Evolutionary conservation across 176 grass and related monocot genomes (phyloP), one percentile per base, ranked within the genome.

Genomic region (Microstegium vimineum): DNA sequence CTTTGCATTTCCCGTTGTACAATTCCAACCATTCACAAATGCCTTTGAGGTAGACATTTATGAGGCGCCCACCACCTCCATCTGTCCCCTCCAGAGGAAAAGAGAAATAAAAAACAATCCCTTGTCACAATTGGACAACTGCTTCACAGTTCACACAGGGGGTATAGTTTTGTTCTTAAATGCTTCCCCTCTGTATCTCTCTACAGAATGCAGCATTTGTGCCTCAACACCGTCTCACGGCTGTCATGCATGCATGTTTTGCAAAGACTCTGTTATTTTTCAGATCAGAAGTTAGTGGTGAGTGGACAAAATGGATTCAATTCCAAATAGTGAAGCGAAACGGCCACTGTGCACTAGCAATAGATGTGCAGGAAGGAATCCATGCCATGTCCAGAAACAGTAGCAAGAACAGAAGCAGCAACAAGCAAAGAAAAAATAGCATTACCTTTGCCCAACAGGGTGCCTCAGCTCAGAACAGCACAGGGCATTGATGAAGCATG

Each of bases 151-250:
- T 64, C 41, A 56, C 5, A 81, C 56, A 81, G 41, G 43, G 82
- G 87, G 87, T 85, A 76, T 85, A 85, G 49, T 89, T 89, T 89
- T 89, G 77, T 77, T 78, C 82, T 85, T 89, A 76, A 89, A 89
- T 81, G 71, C 25, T 30, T 70, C 45, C 32, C 56, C 60, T 32
- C 41, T 51, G 41, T 64, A 51, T 49, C 49, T 6, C 27, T 61
- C 47, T 10, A 40, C 22, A 35, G 52, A 11, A 36, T 54, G 60
- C 45, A 79, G 68, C 64, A 77, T 78, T 61, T 66, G 85, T 75
- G 67, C 74, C 40, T 69, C 31, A 49, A 73, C 72, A 69, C 33
- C 80, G 77, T 64, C 40, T 77, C 72, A 85, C 54, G 54, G 56
- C 73, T 81, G 60, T 13, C 62, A 71, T 85, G 63, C 73, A 73